Evolutionary conservation across 176 grass and related monocot genomes (phyloP).

Genomic region (Cenchrus purpureus): DNA sequence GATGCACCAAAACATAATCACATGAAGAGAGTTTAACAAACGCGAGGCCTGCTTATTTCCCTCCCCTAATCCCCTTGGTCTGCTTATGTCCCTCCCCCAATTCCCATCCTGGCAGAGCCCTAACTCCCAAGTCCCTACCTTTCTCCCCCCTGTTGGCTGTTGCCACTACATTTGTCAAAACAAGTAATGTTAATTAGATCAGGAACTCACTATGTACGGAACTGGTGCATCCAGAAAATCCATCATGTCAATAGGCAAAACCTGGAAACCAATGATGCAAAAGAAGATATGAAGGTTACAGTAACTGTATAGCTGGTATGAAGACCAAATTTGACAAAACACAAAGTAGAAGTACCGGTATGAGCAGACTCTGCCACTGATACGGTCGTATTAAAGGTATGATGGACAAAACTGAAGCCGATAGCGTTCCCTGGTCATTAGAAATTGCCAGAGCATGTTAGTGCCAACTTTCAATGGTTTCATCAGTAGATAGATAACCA

Average conservation of each 20-base stretch:
- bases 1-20: constrained; percentile 21
- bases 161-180: constrained; percentile 30
- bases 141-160: not conserved
- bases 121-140: not conserved
- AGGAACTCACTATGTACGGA: constrained; percentile 92
- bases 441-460: constrained; percentile 33
- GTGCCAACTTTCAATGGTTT: not conserved
- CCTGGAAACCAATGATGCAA: constrained; percentile 49
- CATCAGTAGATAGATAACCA: not conserved
- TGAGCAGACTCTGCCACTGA: constrained; percentile 96
- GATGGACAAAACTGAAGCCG: constrained; percentile 90
- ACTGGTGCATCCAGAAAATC: constrained; percentile 99
- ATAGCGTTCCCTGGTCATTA: constrained; percentile 75
- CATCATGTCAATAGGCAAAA: constrained; percentile 94
- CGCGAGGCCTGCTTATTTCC: too few species aligned
- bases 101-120: not conserved
- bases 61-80: too few species aligned
- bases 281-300: constrained; percentile 26
- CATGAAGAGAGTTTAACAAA: too few species aligned
- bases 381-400: constrained; percentile 92
- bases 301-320: constrained; percentile 4
- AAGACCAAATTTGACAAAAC: constrained; percentile 45
- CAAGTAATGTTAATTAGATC: constrained; percentile 13
- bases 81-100: too few species aligned
- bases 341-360: constrained; percentile 65